phyloP scores from a whole-genome alignment of 495 filamentous ascomycete genomes.

The Hyaloscypha finlandica region DNA sequence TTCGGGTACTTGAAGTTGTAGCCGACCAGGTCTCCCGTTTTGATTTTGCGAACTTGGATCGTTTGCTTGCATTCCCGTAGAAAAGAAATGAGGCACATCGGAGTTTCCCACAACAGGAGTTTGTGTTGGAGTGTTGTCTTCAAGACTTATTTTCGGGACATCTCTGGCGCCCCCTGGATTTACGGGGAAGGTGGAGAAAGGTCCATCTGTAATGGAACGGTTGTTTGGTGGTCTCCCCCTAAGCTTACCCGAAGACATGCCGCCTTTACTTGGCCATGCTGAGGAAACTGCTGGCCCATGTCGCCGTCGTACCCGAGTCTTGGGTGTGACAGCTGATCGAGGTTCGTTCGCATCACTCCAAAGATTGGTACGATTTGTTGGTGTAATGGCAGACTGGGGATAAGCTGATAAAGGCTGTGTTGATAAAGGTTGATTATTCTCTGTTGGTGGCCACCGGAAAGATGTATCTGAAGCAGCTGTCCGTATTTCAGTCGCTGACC shows the following conservation, averaged over 20 bases:
- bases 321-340: constrained; percentile 69
- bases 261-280: constrained; percentile 79
- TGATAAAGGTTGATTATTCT: constrained; percentile 43
- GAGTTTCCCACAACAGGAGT: constrained; percentile 39
- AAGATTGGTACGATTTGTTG: constrained; percentile 50
- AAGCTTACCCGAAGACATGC: constrained; percentile 61
- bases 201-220: constrained; percentile 70
- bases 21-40: constrained; percentile 45
- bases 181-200: constrained; percentile 85
- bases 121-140: constrained; percentile 30
- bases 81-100: constrained; percentile 35
- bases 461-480: constrained; percentile 35
- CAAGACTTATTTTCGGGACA: constrained; percentile 36
- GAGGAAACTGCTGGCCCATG: constrained; percentile 95
- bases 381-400: constrained; percentile 80
- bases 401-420: constrained; percentile 60
- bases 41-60: constrained; percentile 30
- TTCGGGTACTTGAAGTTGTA: constrained; percentile 82
- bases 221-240: constrained; percentile 85
- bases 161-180: constrained; percentile 50
- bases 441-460: constrained; percentile 33
- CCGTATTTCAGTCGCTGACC: constrained; percentile 38
- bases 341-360: constrained; percentile 58
- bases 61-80: constrained; percentile 1
- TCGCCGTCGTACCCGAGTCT: constrained; percentile 63